These are phyloP conservation scores for Casuarina cunninghamiana DNA, from an alignment of 306 rosid species.

Conservation along the genomic window DNA sequence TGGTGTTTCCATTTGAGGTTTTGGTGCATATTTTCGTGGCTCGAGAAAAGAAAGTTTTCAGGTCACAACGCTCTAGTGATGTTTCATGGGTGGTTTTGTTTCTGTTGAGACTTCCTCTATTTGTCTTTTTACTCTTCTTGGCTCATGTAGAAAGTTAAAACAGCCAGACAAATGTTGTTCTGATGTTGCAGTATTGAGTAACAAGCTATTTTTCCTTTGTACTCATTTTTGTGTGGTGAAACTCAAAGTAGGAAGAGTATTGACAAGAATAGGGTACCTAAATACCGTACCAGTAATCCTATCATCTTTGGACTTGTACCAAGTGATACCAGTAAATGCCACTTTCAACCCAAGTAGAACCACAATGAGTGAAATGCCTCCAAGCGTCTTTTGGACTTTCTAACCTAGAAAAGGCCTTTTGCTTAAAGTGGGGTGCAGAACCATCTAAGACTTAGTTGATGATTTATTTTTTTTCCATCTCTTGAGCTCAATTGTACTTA, in stretches of 20 bases:
- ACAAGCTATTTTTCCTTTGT: conserved; percentile 18
- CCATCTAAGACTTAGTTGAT: too few relatives aligned
- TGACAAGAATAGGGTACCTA: background rate
- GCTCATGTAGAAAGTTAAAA: conserved; percentile 43
- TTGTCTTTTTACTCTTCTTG: conserved; percentile 11
- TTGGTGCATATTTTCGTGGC: conserved; percentile 22
- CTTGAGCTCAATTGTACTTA: too few relatives aligned
- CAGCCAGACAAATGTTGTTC: conserved; percentile 34
- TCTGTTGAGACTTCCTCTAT: conserved; percentile 29
- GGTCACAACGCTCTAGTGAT: conserved; percentile 27
- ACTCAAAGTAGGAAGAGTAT: background rate
- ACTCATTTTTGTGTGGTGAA: background rate
- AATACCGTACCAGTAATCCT: background rate
- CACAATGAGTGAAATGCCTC: too few relatives aligned
- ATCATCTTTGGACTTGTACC: background rate
- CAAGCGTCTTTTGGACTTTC: too few relatives aligned
- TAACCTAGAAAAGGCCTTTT: too few relatives aligned
- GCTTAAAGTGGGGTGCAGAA: too few relatives aligned
- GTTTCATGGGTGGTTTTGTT: conserved; percentile 28
- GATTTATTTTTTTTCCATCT: too few relatives aligned
- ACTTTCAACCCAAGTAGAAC: too few relatives aligned
- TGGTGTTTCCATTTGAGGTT: conserved; percentile 26
- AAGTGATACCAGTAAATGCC: too few relatives aligned
- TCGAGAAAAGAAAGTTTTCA: conserved; percentile 29
- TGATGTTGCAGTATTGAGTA: conserved; percentile 32